These are phyloP conservation scores for Penicillium sp. DNA, from an alignment of 2,329 filamentous ascomycete genomes.

Conservation along the genomic window DNA sequence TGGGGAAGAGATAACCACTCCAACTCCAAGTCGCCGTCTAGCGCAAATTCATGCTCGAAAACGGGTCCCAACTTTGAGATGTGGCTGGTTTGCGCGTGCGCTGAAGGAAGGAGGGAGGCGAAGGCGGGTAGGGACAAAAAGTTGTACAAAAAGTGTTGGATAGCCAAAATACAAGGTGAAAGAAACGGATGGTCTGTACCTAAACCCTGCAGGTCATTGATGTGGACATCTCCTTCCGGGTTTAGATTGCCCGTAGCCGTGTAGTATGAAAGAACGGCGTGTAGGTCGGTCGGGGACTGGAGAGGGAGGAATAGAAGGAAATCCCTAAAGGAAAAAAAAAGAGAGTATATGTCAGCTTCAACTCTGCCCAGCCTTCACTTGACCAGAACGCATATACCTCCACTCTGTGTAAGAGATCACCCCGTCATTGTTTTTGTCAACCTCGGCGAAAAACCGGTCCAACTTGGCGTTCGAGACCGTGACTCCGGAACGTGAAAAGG, in stretches of 20 bases:
- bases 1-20: conserved; percentile 44
- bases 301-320: conserved; percentile 87
- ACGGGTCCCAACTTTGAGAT: conserved; percentile 25
- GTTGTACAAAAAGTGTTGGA: conserved; percentile 37
- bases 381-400: conserved; percentile 64
- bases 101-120: conserved; percentile 33
- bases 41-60: conserved; percentile 30
- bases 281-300: conserved; percentile 61
- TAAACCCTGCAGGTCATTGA: conserved; percentile 92
- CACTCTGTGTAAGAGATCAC: conserved; percentile 90
- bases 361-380: not conserved
- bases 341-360: conserved; percentile 5
- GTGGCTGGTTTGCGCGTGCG: conserved; percentile 32
- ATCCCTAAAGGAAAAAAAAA: conserved; percentile 57
- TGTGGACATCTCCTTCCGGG: conserved; percentile 87
- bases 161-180: conserved; percentile 35
- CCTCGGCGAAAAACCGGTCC: conserved; percentile 80
- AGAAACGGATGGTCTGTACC: conserved; percentile 62
- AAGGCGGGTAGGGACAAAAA: conserved; percentile 35
- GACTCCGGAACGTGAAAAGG: conserved; percentile 76
- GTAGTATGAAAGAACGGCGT: conserved; percentile 86
- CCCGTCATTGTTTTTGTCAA: conserved; percentile 86
- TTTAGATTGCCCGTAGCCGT: conserved; percentile 84
- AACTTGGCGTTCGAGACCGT: conserved; percentile 74
- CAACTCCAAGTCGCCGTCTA: conserved; percentile 39